Evolutionary conservation across 1,139 yeast genomes (phyloP).

Genomic region (Pneumocystis murina): DNA sequence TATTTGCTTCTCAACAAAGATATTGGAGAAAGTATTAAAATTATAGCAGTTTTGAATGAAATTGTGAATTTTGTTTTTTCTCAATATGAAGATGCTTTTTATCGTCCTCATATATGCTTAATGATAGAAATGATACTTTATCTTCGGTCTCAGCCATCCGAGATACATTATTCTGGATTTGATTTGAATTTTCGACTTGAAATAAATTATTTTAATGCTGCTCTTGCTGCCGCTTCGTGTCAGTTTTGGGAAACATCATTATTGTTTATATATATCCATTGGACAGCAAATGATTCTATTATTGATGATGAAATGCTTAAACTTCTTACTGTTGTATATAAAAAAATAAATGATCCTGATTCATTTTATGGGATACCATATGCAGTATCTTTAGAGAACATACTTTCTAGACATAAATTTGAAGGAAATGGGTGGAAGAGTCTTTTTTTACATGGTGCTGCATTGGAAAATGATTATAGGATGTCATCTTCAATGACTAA

Average conservation of each 20-base stretch:
- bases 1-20: not conserved
- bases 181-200: constrained; percentile 4
- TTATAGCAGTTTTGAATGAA: not conserved
- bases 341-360: constrained; percentile 44
- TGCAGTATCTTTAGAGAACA: not conserved
- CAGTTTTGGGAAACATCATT: constrained; percentile 11
- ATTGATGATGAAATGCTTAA: constrained; percentile 2
- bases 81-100: not conserved
- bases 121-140: not conserved
- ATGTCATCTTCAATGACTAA: constrained; percentile 35
- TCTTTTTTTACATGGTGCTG: constrained; percentile 5
- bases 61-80: not conserved
- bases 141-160: not conserved
- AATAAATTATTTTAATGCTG: constrained; percentile 6
- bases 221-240: constrained; percentile 13
- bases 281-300: constrained; percentile 9
- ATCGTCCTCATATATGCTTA: not conserved
- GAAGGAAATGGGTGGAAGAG: constrained; percentile 3
- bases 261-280: constrained; percentile 13
- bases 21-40: not conserved
- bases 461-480: constrained; percentile 29
- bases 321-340: constrained; percentile 31
- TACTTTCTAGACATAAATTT: constrained; percentile 1
- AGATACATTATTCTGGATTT: constrained; percentile 1
- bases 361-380: constrained; percentile 45